Conservation (phyloP, 192 early-diverging fungal genomes). For the Jimgerdemannia lactiflua region DNA sequence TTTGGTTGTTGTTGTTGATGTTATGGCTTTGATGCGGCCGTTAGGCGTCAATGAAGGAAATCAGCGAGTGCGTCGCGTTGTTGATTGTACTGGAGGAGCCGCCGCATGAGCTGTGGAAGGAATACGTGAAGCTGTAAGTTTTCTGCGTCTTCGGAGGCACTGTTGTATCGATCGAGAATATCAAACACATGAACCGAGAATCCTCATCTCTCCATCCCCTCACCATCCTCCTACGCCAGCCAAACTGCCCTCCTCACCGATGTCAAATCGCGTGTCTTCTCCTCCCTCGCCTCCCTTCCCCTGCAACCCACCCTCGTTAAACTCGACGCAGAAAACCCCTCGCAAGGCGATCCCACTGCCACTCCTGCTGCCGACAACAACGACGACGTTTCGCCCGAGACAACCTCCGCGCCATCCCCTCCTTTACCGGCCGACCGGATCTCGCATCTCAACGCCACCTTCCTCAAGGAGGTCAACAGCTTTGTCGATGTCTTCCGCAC, state of each 20-base stretch:
- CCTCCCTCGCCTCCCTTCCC: slow-evolving; percentile 12
- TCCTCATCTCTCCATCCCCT: not conserved
- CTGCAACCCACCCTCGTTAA: slow-evolving; percentile 6
- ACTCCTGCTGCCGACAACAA: not conserved
- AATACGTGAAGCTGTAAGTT: slow-evolving; percentile 46
- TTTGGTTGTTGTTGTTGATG: too few relatives aligned
- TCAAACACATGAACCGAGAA: not conserved
- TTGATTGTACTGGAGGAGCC: slow-evolving; percentile 44
- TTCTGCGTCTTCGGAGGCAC: too few relatives aligned
- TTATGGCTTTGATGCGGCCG: too few relatives aligned
- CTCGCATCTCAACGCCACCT: slow-evolving; percentile 34
- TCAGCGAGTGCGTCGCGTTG: slow-evolving; percentile 47
- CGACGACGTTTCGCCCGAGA: slow-evolving; percentile 5
- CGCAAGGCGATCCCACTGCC: not conserved
- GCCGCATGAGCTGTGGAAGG: slow-evolving; percentile 29
- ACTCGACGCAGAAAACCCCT: slow-evolving; percentile 9
- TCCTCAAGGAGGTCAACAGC: slow-evolving; percentile 39
- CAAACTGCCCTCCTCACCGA: slow-evolving; percentile 15
- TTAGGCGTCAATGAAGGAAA: slow-evolving; percentile 41
- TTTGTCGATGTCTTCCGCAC: slow-evolving; percentile 45
- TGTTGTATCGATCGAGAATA: too few relatives aligned
- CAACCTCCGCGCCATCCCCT: not conserved
- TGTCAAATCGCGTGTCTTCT: not conserved
- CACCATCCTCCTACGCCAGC: slow-evolving; percentile 12
- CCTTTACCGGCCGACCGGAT: slow-evolving; percentile 15